Conservation (phyloP, 192 early-diverging fungal species). For the Umbelopsis sp. region DNA sequence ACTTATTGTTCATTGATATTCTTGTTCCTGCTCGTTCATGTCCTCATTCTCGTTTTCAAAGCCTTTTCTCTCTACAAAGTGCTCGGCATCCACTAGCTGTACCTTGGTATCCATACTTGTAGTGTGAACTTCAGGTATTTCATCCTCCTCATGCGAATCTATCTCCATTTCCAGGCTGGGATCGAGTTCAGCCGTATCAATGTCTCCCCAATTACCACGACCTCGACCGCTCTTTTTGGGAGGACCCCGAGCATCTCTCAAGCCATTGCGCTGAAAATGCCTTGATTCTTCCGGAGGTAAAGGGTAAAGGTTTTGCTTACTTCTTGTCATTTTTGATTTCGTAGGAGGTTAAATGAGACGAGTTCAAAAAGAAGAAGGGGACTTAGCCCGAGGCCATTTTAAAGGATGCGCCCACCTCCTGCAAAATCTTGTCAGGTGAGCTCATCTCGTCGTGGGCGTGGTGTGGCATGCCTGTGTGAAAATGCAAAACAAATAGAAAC, state of each 20-base stretch:
- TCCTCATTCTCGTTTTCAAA: neutral
- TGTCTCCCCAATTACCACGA: slow-evolving; percentile 17
- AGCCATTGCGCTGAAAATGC: neutral
- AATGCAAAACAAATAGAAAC: neutral
- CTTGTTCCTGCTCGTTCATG: neutral
- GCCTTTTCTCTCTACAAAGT: slow-evolving; percentile 3
- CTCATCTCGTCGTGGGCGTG: neutral
- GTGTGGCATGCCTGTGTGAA: neutral
- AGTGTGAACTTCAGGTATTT: neutral
- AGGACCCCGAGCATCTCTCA: neutral
- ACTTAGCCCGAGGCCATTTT: neutral
- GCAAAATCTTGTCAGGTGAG: slow-evolving; percentile 20
- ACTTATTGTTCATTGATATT: too few relatives aligned
- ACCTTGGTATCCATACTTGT: neutral
- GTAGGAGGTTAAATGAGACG: neutral
- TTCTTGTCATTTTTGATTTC: neutral
- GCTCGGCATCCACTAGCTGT: neutral
- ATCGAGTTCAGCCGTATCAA: neutral
- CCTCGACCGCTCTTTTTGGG: slow-evolving; percentile 16
- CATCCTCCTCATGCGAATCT: neutral
- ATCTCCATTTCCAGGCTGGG: neutral
- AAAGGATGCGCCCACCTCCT: slow-evolving; percentile 9
- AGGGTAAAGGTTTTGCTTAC: slow-evolving; percentile 31
- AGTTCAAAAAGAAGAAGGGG: neutral
- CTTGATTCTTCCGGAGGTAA: slow-evolving; percentile 15